Base-by-base conservation (phyloP, 2,329 filamentous ascomycete species). In the Stemphylium lycopersici region DNA sequence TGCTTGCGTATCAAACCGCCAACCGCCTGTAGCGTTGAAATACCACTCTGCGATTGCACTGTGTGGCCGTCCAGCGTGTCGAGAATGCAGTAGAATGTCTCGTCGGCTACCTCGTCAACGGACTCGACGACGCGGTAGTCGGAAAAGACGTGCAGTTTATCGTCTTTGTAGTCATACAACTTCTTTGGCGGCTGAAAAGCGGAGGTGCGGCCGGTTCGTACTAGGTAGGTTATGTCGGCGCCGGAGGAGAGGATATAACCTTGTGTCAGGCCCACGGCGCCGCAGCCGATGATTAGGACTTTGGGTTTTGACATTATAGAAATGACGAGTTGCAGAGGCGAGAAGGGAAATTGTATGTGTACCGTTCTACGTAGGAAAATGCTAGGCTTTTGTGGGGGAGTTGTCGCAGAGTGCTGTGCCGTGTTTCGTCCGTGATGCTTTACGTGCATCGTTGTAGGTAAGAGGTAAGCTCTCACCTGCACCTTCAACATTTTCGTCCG, bases 11-110 rank as follows among this genome's bases (percentile, higher is more conserved):
- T 20, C 4, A 39, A 11, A 11, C 24, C 37, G 16, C 37, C 37
- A 13, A 66, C 52, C 11, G 55, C 36, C 4, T 20, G 33, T 2
- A 65, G 32, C 2, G 64, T 66, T 6, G 56, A 56, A 1, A 34
- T 38, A 36, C 65, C 65, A 12, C 36, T 45, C 34, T 65, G 62
- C 5, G 65, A 62, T 2, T 52, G 65, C 22, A 60, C 63, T 0
- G 63, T 65, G 33, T 63, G 48, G 0, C 63, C 61, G 33, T 68
- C 65, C 2, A 66, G 48, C 0, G 62, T 68, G 39, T 68, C 61
- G 39, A 68, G 59, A 3, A 68, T 49, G 32, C 48, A 61, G 6
- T 33, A 32, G 40, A 68, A 66, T 0, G 46, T 42, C 46, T 65
- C 56, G 33, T 48, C 55, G 4, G 49, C 10, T 10, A 65, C 54